Evolutionary conservation across 2,329 filamentous ascomycete species (phyloP).

Genomic region (Microcyclosporella mali): DNA sequence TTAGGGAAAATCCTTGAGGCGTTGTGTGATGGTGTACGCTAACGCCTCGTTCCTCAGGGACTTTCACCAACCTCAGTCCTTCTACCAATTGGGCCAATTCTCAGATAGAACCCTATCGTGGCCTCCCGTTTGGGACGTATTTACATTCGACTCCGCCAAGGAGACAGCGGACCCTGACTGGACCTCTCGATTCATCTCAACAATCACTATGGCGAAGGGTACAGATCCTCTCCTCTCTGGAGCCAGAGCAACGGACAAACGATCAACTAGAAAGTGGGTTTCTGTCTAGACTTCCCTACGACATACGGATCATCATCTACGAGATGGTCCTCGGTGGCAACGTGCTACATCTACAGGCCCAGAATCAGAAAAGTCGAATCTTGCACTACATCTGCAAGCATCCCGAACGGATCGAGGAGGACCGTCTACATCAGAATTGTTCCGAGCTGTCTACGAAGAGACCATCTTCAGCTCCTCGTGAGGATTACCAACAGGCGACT

Average conservation of each 20-base stretch:
- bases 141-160: conserved; percentile 23
- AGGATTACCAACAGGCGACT: conserved; percentile 16
- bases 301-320: conserved; percentile 30
- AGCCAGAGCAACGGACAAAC: conserved; percentile 19
- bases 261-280: conserved; percentile 22
- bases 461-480: conserved; percentile 16
- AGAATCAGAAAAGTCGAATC: conserved; percentile 23
- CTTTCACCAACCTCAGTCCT: conserved; percentile 21
- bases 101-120: conserved; percentile 27
- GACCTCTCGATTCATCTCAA: conserved; percentile 19
- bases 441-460: conserved; percentile 16
- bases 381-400: conserved; percentile 23
- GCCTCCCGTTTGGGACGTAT: conserved; percentile 29
- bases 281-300: conserved; percentile 26
- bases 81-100: conserved; percentile 29
- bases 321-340: conserved; percentile 28
- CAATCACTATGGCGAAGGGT: conserved; percentile 23
- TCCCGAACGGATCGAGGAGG: conserved; percentile 20
- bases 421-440: conserved; percentile 22
- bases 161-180: conserved; percentile 25
- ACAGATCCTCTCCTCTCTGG: conserved; percentile 19
- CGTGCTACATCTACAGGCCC: conserved; percentile 25
- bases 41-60: too few relatives aligned
- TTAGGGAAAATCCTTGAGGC: conserved; percentile 8
- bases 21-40: too few relatives aligned